Evolutionary conservation across 208 protist species (phyloP), one percentile per base, ranked within the genome.

Genomic region (Crithidia brevicula): DNA sequence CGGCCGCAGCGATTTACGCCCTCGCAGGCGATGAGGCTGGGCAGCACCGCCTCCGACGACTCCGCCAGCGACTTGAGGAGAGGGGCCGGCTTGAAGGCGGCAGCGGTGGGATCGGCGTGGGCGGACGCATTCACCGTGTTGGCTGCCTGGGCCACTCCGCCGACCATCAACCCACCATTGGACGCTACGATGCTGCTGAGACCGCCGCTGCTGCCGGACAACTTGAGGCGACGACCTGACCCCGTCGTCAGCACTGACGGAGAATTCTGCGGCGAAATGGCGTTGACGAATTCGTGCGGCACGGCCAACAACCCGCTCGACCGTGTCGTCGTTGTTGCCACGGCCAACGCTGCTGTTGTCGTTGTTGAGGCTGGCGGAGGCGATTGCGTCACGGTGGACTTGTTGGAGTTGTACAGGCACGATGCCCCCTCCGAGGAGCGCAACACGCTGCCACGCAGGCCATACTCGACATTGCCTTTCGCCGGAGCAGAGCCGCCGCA

Each of bases 51-150:
- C n/a, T 72, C 57, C 23, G 5, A n/a, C 13, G 46, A 16, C 45
- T 50, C 60, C 13, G 59, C 49, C 11, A 57, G 33, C 22, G 52
- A 40, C 67, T 69, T 52, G 61, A 63, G 51, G 34, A 79, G 72
- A 58, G 78, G 23, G 36, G 22, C 59, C 6, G 43, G 25, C 15
- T 40, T 30, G 0, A 38, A 7, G 8, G 40, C 22, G 15, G 40
- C 6, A 10, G 15, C 42, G 4, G 15, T 31, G 8, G 47, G 53
- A 16, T 63, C 57, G 9, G n/a, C 42, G 36, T 65, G 45, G 43
- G 43, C n/a, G n/a, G n/a, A 36, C 23, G 36, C 27, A 3, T 9
- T 36, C 0, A 3, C 10, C 7, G 1, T 18, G 11, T 16, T 6
- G 30, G 27, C 25, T 58, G 56, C 4, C 11, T 18, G 3, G 4